Percentiles rank a stretch among this genome's conserved stretches.
Conservation (phyloP, 208 protist genomes). For the Kentomonas sorsogonicus region DNA sequence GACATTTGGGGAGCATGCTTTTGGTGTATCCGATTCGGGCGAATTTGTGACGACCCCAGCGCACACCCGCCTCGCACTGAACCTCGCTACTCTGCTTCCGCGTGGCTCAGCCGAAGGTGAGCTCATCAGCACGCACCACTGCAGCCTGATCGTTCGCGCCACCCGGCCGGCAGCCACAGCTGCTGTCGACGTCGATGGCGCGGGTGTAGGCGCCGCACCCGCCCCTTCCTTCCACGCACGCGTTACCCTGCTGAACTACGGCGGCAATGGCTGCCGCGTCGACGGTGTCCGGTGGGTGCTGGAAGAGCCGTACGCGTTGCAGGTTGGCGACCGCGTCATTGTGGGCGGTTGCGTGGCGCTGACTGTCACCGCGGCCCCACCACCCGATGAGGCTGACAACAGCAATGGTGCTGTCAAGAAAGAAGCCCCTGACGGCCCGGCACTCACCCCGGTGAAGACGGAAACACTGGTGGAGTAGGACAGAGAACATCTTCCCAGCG, state of each 20-base stretch:
- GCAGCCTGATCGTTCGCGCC: conserved; percentile 33
- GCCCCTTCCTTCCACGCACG: conserved; percentile 24
- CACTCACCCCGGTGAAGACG: conserved; percentile 14
- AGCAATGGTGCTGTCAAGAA: conserved; percentile 4
- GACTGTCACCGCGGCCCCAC: too few relatives aligned
- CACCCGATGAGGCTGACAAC: conserved; percentile 9
- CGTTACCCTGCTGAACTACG: conserved; percentile 71
- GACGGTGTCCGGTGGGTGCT: too few relatives aligned
- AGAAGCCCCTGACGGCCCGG: neutral
- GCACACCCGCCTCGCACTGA: too few relatives aligned
- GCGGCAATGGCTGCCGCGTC: conserved; percentile 56
- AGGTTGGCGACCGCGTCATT: too few relatives aligned
- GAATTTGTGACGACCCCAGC: too few relatives aligned
- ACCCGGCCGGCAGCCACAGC: neutral
- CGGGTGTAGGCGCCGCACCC: conserved; percentile 7
- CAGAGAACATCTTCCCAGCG: neutral
- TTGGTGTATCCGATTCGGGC: too few relatives aligned
- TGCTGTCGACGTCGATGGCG: neutral
- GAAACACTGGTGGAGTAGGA: neutral
- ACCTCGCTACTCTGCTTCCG: too few relatives aligned
- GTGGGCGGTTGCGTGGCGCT: conserved; percentile 32
- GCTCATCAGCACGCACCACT: conserved; percentile 49
- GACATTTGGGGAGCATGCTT: too few relatives aligned
- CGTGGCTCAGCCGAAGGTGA: conserved; percentile 22
- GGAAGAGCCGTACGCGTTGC: conserved; percentile 17